Base-by-base conservation (phyloP, 2,329 filamentous ascomycete species). In the Parastagonospora avenae region DNA sequence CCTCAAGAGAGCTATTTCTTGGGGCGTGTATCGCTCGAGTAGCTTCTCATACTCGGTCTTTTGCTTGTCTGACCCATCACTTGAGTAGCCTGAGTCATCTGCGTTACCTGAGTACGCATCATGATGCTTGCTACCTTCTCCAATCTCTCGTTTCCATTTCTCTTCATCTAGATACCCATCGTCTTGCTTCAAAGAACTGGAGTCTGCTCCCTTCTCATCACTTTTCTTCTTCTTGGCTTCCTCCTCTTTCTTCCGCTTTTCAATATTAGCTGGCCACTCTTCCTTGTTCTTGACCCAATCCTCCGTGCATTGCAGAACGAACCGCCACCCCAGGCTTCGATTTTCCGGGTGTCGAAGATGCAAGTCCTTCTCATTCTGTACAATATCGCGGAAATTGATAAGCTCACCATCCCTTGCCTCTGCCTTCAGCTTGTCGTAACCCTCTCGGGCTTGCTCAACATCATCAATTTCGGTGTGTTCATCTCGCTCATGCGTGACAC, bases 241-340 rank as follows among this genome's bases (percentile, higher is more conserved):
- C 12, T 54, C 54, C 41, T 72, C 62, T 42, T 69, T 61, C 61
- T 74, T 55, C 50, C 70, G 71, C 51, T 72, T 73, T 58, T 76
- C 66, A 8, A 76, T 30, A 56, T 83, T 83, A 0, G 75, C 74
- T 0, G 78, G 79, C 80, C 80, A 83, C 1, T 73, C 60, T 52
- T 82, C 71, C 7, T 73, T 59, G 32, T 78, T 73, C 62, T 80
- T 82, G 48, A 82, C 71, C 65, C 74, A 79, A 43, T 79, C 73
- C 50, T 83, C 80, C 0, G 77, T 78, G 8, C 73, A 71, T 31
- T 81, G 70, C 0, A 83, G 64, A 9, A 82, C 77, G 56, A 78
- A 81, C 31, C 80, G 69, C 80, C 80, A 82, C 7, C 78, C 77
- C 4, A 73, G 44, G 3, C 78, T 76, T 46, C 76, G 74, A 29